A percentile compares a stretch with the other conserved stretches of the same genome.
These are phyloP conservation scores for Plasmodium malariae DNA, from an alignment of 169 alveolate species.

Conservation along the genomic window DNA sequence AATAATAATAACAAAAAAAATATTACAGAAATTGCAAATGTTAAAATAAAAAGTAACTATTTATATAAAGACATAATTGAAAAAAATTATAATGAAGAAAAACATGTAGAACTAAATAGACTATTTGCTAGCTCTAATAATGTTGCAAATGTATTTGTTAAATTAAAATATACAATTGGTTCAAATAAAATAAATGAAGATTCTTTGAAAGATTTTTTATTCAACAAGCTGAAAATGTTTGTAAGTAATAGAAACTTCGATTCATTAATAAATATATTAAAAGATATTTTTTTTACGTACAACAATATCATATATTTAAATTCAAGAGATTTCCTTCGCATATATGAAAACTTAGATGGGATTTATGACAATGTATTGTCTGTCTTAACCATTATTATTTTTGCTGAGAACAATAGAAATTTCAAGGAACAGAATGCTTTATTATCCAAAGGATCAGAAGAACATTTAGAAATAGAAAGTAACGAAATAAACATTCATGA, in stretches of 20 bases:
- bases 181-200: constrained; percentile 34
- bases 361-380: constrained; percentile 47
- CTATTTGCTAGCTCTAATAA: constrained; percentile 2
- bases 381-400: constrained; percentile 21
- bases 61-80: constrained; percentile 73
- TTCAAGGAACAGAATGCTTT: constrained; percentile 14
- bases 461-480: not conserved
- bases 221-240: constrained; percentile 32
- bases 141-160: constrained; percentile 57
- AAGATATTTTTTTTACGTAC: constrained; percentile 63
- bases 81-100: constrained; percentile 50
- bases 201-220: constrained; percentile 70
- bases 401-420: constrained; percentile 20
- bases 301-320: constrained; percentile 65
- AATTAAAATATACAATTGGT: constrained; percentile 71
- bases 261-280: constrained; percentile 48
- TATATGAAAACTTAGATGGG: constrained; percentile 45
- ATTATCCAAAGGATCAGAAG: not conserved
- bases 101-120: not conserved
- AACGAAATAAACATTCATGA: constrained; percentile 44
- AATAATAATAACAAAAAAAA: constrained; percentile 8
- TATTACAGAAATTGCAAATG: not conserved
- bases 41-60: constrained; percentile 26
- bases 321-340: constrained; percentile 45
- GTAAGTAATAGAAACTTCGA: constrained; percentile 29